These are phyloP conservation scores for Xylariaceae sp. DNA, from an alignment of 2,329 filamentous ascomycete species.

Conservation along the genomic window DNA sequence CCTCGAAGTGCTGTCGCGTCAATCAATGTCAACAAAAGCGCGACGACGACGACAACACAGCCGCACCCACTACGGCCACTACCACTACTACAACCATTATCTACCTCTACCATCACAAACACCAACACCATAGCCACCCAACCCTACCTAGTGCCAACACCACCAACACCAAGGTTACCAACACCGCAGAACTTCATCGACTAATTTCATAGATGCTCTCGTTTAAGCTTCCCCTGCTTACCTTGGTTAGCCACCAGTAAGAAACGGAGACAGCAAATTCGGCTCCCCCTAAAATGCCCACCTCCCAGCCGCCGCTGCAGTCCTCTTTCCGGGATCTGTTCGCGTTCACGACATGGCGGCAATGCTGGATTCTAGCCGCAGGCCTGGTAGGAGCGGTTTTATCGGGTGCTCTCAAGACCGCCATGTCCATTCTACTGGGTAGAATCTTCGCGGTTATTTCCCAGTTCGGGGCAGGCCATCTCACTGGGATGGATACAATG, in stretches of 20 bases:
- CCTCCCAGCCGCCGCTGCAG: slow-evolving; percentile 3
- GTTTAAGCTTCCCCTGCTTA: neutral
- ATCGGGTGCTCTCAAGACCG: slow-evolving; percentile 60
- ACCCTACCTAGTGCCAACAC: no score
- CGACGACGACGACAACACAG: neutral
- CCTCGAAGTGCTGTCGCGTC: neutral
- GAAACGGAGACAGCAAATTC: slow-evolving; percentile 8
- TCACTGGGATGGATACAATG: slow-evolving; percentile 50
- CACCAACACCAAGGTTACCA: no score
- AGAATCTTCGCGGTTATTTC: slow-evolving; percentile 70
- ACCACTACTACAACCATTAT: no score
- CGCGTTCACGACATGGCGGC: slow-evolving; percentile 61
- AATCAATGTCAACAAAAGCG: neutral
- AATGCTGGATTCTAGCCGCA: slow-evolving; percentile 50
- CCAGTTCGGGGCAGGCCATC: slow-evolving; percentile 54
- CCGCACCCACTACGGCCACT: no score
- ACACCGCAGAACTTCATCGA: neutral
- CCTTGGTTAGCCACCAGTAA: neutral
- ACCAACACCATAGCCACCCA: no score
- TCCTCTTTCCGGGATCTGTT: slow-evolving; percentile 52
- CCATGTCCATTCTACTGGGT: slow-evolving; percentile 67
- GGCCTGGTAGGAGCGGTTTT: slow-evolving; percentile 55
- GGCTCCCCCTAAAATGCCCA: neutral
- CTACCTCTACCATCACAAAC: no score
- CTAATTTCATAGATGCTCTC: neutral